A percentile compares a stretch with the other conserved stretches of the same genome.
phyloP scores from a whole-genome alignment of 345 rosid species.

The Sisymbrium altissimum region DNA sequence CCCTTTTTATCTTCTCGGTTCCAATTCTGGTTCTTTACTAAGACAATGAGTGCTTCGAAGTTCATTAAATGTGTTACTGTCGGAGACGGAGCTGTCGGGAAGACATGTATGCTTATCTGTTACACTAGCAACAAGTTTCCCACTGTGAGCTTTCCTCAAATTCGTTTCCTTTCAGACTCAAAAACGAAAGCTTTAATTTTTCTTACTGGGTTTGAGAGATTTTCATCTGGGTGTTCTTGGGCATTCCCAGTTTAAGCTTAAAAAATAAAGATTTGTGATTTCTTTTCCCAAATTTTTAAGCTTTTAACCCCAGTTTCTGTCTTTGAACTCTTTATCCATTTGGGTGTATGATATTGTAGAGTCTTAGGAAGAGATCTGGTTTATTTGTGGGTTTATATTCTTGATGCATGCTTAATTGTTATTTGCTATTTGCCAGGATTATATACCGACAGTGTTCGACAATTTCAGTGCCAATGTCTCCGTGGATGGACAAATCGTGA shows the following conservation, averaged over 20 bases:
- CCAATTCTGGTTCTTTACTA: neutral
- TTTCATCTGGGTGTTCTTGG: neutral
- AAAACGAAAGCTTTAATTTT: neutral
- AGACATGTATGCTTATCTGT: slow-evolving; percentile 99
- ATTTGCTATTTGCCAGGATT: slow-evolving; percentile 53
- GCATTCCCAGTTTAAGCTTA: neutral
- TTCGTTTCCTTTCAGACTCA: neutral
- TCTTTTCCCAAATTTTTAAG: neutral
- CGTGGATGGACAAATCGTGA: slow-evolving; percentile 89
- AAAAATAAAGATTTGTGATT: no score
- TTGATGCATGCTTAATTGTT: slow-evolving; percentile 9
- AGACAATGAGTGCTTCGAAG: slow-evolving; percentile 86
- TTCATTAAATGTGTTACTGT: slow-evolving; percentile 99
- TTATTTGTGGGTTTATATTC: neutral
- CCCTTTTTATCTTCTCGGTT: slow-evolving; percentile 25
- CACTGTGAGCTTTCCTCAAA: slow-evolving; percentile 49
- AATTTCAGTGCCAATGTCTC: slow-evolving; percentile 97
- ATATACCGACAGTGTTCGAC: slow-evolving; percentile 95
- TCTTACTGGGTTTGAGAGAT: neutral
- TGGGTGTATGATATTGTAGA: neutral
- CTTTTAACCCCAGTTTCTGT: neutral
- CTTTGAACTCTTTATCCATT: neutral
- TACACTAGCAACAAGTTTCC: slow-evolving; percentile 99
- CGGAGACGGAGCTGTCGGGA: slow-evolving; percentile 99
- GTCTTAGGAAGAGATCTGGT: neutral